These are phyloP conservation scores for Pyrenochaeta sp. DNA, from an alignment of 2,329 filamentous ascomycete species.

Conservation along the genomic window DNA sequence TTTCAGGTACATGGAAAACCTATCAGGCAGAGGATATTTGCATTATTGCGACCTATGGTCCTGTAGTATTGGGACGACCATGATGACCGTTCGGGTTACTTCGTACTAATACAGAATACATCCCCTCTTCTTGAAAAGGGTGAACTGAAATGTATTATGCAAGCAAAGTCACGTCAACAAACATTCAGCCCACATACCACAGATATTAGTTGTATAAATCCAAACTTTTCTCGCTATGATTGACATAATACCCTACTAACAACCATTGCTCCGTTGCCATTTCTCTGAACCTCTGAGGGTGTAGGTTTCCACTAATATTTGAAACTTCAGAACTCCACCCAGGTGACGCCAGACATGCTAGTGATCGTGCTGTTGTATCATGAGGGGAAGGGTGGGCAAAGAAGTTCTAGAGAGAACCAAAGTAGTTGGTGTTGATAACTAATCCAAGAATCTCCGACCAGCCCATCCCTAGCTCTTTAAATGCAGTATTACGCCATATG, in stretches of 20 bases:
- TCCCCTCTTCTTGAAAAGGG: not conserved
- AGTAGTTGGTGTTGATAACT: conserved; percentile 36
- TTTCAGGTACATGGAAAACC: not conserved
- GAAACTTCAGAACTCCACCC: conserved; percentile 25
- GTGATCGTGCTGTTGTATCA: conserved; percentile 10
- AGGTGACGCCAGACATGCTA: conserved; percentile 30
- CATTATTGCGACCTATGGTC: not conserved
- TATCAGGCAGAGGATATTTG: not conserved
- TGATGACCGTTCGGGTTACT: not conserved
- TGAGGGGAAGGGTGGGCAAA: conserved; percentile 9
- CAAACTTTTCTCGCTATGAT: conserved; percentile 20
- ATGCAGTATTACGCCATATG: conserved; percentile 42
- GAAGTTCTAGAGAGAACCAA: conserved; percentile 23
- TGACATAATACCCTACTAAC: conserved; percentile 10
- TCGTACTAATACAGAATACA: not conserved
- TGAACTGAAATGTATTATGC: not conserved
- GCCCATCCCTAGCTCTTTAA: conserved; percentile 31
- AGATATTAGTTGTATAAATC: conserved; percentile 5
- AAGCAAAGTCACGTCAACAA: not conserved
- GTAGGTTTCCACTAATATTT: not conserved
- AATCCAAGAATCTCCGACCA: conserved; percentile 27
- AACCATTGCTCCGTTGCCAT: not conserved
- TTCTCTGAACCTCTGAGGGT: not conserved
- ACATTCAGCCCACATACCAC: not conserved
- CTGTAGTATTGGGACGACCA: not conserved